These are phyloP conservation scores for Orbilia brochopaga DNA, from an alignment of 2,329 filamentous ascomycete genomes.

Conservation along the genomic window DNA sequence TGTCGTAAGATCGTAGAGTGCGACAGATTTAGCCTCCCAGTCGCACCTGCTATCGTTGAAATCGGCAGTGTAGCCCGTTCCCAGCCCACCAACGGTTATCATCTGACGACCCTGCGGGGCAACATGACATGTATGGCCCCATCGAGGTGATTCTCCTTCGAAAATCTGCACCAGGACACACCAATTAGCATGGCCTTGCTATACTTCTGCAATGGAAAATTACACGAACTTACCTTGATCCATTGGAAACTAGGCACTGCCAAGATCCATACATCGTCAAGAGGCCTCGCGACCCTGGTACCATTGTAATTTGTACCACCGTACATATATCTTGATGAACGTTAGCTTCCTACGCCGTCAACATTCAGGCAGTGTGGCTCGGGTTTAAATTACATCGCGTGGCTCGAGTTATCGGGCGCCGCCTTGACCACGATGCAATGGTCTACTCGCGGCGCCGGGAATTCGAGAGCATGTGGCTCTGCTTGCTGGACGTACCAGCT, in stretches of 20 bases:
- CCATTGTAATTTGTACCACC: conserved; percentile 27
- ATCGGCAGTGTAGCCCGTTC: conserved; percentile 34
- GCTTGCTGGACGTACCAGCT: conserved; percentile 44
- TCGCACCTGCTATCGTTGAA: conserved; percentile 40
- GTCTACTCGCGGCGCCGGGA: conserved; percentile 32
- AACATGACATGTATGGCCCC: conserved; percentile 42
- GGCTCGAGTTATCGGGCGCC: conserved; percentile 34
- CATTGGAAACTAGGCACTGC: conserved; percentile 54
- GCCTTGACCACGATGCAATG: conserved; percentile 36
- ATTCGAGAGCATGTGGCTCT: conserved; percentile 29
- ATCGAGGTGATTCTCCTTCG: conserved; percentile 42
- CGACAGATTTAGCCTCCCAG: conserved; percentile 42
- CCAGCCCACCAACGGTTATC: conserved; percentile 44
- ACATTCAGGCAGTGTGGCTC: too few species aligned
- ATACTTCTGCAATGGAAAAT: not conserved
- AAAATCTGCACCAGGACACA: conserved; percentile 20
- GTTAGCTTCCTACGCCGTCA: conserved; percentile 1
- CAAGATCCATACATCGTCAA: conserved; percentile 54
- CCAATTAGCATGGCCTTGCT: not conserved
- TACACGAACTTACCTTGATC: conserved; percentile 50
- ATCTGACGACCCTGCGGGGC: conserved; percentile 42
- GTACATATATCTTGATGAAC: conserved; percentile 29
- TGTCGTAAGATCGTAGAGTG: conserved; percentile 42
- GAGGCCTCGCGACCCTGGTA: conserved; percentile 12
- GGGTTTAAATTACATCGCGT: conserved; percentile 24